These are phyloP conservation scores for Agrocybe chaxingu DNA, from an alignment of 768 basidiomycete species.

Conservation along the genomic window DNA sequence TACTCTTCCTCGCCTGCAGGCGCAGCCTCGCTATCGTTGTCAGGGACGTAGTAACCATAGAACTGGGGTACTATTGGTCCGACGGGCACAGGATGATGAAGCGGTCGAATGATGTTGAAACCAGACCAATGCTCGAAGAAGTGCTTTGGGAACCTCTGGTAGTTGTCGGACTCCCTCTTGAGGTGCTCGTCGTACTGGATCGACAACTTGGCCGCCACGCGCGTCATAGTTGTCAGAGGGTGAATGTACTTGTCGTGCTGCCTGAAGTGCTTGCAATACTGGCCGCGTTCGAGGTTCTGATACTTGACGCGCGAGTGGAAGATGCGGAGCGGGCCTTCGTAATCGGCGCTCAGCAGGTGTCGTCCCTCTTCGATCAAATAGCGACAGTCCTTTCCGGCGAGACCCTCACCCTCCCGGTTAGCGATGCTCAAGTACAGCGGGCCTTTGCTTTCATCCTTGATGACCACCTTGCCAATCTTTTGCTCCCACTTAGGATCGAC, in stretches of 20 bases:
- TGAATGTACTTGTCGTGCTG: slow-evolving; percentile 7
- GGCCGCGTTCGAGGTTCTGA: slow-evolving; percentile 26
- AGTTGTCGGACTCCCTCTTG: slow-evolving; percentile 37
- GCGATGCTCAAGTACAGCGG: too few relatives aligned
- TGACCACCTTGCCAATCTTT: slow-evolving; percentile 1
- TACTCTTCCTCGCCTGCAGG: slow-evolving; percentile 9
- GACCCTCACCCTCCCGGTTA: too few relatives aligned
- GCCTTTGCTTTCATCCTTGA: slow-evolving; percentile 1
- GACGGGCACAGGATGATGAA: slow-evolving; percentile 41
- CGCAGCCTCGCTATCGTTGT: neutral
- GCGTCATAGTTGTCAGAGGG: slow-evolving; percentile 34
- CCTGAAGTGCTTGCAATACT: slow-evolving; percentile 27
- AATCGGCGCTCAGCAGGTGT: slow-evolving; percentile 7
- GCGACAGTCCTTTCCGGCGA: slow-evolving; percentile 1
- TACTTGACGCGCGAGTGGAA: slow-evolving; percentile 25
- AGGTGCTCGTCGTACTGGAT: slow-evolving; percentile 32
- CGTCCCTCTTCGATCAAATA: slow-evolving; percentile 5
- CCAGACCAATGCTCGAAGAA: slow-evolving; percentile 48
- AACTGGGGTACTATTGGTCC: slow-evolving; percentile 58
- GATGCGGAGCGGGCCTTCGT: slow-evolving; percentile 24
- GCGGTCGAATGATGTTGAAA: slow-evolving; percentile 35
- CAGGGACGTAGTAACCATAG: slow-evolving; percentile 53
- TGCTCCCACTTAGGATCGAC: slow-evolving; percentile 14
- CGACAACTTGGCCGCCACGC: slow-evolving; percentile 43
- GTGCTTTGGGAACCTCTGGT: slow-evolving; percentile 39